Evolutionary conservation across 2,329 filamentous ascomycete species (phyloP).

Genomic region (Penicillium sp.): DNA sequence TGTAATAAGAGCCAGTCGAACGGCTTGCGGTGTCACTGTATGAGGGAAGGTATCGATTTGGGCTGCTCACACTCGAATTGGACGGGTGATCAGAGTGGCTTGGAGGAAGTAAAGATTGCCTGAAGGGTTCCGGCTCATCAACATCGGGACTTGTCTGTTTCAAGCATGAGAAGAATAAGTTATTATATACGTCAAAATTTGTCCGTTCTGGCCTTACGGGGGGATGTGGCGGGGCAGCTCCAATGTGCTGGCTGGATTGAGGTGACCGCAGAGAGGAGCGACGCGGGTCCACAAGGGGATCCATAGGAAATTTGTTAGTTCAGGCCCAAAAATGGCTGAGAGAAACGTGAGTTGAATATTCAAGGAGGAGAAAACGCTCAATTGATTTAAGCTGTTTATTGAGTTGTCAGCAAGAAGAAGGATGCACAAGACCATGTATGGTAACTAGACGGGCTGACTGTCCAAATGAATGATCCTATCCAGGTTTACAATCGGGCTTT

Average conservation of each 20-base stretch:
- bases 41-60: slow-evolving; percentile 7
- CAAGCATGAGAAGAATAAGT: not conserved
- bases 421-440: not conserved
- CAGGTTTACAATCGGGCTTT: slow-evolving; percentile 1
- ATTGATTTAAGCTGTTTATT: not conserved
- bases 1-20: slow-evolving; percentile 7
- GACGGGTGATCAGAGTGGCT: slow-evolving; percentile 3
- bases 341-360: not conserved
- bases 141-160: slow-evolving; percentile 12
- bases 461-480: not conserved
- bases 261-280: not conserved
- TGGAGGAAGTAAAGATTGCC: slow-evolving; percentile 5
- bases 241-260: not conserved
- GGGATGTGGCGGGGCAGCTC: not conserved
- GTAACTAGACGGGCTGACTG: not conserved
- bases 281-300: not conserved
- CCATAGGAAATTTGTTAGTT: not conserved
- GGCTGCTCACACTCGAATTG: not conserved
- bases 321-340: not conserved
- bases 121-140: slow-evolving; percentile 10
- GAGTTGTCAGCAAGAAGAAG: not conserved
- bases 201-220: not conserved
- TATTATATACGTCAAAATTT: not conserved
- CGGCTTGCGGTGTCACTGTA: slow-evolving; percentile 8
- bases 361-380: not conserved